Evolutionary conservation across 768 basidiomycete species (phyloP).

Genomic region (Agrocybe pediades): DNA sequence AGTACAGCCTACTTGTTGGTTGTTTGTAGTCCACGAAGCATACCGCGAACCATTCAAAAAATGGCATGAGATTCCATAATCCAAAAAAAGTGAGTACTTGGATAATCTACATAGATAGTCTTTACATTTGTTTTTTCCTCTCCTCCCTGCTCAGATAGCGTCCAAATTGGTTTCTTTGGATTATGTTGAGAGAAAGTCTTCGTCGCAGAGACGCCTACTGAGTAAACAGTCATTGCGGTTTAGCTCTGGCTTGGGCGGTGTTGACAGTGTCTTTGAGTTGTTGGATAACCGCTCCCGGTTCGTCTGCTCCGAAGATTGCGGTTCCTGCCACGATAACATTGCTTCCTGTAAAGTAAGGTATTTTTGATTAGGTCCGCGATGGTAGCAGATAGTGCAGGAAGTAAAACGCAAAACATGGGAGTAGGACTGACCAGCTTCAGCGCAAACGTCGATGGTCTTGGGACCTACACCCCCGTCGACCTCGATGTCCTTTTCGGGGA

Average conservation of each 20-base stretch:
- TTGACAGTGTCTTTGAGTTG: slow-evolving; percentile 71
- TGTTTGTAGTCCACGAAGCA: too few species aligned
- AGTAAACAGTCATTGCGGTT: slow-evolving; percentile 1
- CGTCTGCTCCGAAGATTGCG: slow-evolving; percentile 84
- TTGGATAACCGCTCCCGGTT: slow-evolving; percentile 78
- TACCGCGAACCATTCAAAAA: too few species aligned
- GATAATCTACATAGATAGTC: slow-evolving; percentile 15
- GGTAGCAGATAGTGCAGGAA: neutral
- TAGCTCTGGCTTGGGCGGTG: slow-evolving; percentile 52
- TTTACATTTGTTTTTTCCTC: slow-evolving; percentile 8
- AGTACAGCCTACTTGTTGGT: too few species aligned
- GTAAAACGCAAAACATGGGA: neutral
- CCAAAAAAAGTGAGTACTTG: slow-evolving; percentile 8
- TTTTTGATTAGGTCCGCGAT: neutral
- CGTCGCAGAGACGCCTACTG: slow-evolving; percentile 10
- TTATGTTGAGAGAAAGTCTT: neutral
- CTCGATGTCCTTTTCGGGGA: slow-evolving; percentile 95
- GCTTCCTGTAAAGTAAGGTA: slow-evolving; percentile 60
- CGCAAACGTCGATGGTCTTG: slow-evolving; percentile 84
- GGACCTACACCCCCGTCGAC: slow-evolving; percentile 98
- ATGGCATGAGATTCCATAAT: slow-evolving; percentile 1
- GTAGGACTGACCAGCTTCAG: slow-evolving; percentile 70
- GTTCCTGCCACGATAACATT: slow-evolving; percentile 99
- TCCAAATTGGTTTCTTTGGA: neutral
- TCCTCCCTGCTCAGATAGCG: too few species aligned